Evolutionary conservation across 2,329 filamentous ascomycete species (phyloP), one percentile per base, ranked within the genome.

Genomic region (Fusarium nematophilum): DNA sequence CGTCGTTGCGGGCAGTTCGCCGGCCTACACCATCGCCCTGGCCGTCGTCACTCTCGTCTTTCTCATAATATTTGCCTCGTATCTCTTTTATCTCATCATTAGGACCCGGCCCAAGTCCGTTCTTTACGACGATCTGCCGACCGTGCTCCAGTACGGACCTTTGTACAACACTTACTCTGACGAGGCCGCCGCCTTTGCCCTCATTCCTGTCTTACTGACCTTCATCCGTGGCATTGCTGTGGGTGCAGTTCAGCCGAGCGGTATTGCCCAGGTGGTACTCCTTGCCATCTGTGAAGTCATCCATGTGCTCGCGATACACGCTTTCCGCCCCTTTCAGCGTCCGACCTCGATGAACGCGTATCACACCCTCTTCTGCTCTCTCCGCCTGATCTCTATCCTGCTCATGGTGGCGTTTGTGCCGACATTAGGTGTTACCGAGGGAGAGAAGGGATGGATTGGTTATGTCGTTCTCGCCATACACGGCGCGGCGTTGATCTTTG

Each of bases 151-250:
- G 1, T 98, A 97, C 68, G 95, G 95, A 0, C 92, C 95, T 5
- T 81, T 99, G 7, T 99, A 99, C 76, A 99, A 99, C 76, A 99
- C 95, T 0, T 98, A 96, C 74, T 95, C 91, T 18, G 95, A 99
- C 73, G 91, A 94, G 72, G 92, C 93, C 0, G 92, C 94, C 7
- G 88, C 92, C 0, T 99, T 96, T 74, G 93, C 94, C 6, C 83
- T 97, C 34, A 88, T 97, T 15, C 93, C 94, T 1, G 87, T 97
- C 13, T 79, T 96, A 27, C 81, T 98, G 55, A 96, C 90, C 5
- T 88, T 96, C 70, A 79, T 97, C 54, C 89, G 94, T 27, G 94
- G 93, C 53, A 88, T 98, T 62, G 92, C 93, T 15, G 91, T 99
- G 66, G 95, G 95, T 25, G 95, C 93, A 14, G 88, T 98, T 11